Base-by-base conservation (phyloP, 2,329 filamentous ascomycete genomes). In the Fusarium lateritium region DNA sequence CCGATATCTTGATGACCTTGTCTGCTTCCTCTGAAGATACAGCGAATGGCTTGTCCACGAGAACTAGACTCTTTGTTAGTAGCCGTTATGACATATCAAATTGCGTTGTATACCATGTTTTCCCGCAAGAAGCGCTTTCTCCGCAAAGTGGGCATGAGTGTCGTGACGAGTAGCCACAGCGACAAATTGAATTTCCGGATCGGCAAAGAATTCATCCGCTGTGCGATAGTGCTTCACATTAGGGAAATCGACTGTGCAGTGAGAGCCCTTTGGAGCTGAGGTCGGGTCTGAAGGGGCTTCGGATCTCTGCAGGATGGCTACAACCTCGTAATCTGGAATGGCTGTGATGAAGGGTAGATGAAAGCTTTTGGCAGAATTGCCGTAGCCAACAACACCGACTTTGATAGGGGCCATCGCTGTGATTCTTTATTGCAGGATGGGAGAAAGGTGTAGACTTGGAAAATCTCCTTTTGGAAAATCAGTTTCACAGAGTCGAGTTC, bases 101-200 rank as follows among this genome's bases (percentile, higher is more conserved):
- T 28, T 3, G 3, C 2, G 22, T 22, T 7, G 9, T 3, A 6
- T 49, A 73, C 71, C 71, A 19, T 73, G 71, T 6, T 73, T 73
- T 1, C 71, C 71, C 3, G 67, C 45, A 1, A 28, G 22, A 2
- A 73, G 40, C 1, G 71, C 61, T 10, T 71, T 55, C 21, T 73
- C 67, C 0, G 67, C 71, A 31, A 73, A 73, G 0, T 36, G 17
- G 0, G 67, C 64, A 36, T 73, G 71, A 0, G 71, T 73, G 33
- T 73, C 69, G 6, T 61, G 50, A 3, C 59, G 71, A 1, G 71
- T 72, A 6, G 62, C 71, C 26, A 92, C 81, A 31, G 91, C 80
- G 3, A 92, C 87, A 3, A 92, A 80, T 64, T 91, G 85, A 21
- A 91, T 84, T 0, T 79, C 80, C 0, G 80, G 54, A 73, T 92